These are phyloP conservation scores for Saccharomycopsis sp. DNA, from an alignment of 805 yeast genomes.

Conservation along the genomic window DNA sequence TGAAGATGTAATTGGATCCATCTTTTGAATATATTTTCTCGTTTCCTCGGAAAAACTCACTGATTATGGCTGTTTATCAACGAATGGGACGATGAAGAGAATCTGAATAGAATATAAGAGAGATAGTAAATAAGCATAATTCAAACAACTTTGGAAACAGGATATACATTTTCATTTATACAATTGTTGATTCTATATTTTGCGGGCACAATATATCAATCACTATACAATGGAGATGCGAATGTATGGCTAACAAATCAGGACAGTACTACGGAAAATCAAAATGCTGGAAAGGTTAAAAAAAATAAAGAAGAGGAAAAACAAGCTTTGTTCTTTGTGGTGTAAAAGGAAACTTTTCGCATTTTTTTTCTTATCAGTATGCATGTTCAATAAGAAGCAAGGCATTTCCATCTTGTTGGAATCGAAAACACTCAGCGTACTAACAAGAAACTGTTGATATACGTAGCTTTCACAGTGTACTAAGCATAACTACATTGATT, in stretches of 20 bases:
- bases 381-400: neutral
- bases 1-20: neutral
- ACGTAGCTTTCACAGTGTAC: neutral
- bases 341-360: slow-evolving; percentile 1
- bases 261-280: neutral
- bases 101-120: neutral
- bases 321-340: neutral
- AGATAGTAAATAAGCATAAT: neutral
- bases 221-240: neutral
- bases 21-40: neutral
- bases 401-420: neutral
- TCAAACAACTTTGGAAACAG: neutral
- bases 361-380: neutral
- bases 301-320: neutral
- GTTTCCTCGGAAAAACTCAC: neutral
- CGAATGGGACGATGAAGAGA: neutral
- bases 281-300: neutral
- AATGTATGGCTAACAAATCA: neutral
- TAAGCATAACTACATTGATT: neutral
- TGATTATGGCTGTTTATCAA: neutral
- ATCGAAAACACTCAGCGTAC: neutral
- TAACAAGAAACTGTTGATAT: neutral
- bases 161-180: neutral
- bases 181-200: neutral
- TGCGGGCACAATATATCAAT: neutral